Conservation (phyloP, 768 basidiomycete genomes). For the Pleurotus pulmonarius region DNA sequence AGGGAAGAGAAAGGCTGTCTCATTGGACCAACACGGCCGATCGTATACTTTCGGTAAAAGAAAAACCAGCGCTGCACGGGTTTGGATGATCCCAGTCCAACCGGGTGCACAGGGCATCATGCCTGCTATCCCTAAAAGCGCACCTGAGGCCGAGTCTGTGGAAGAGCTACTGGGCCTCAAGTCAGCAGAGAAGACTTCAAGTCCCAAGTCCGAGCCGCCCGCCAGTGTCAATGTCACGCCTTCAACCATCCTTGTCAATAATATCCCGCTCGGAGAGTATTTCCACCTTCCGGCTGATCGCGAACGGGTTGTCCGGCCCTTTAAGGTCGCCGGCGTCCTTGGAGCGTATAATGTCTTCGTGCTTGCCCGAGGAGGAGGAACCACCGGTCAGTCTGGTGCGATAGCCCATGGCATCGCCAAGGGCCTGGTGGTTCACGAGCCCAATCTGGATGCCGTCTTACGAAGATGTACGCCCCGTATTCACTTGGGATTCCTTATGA, state of each 20-base stretch:
- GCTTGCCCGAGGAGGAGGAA: constrained; percentile 81
- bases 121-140: not conserved
- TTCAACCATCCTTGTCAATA: constrained; percentile 81
- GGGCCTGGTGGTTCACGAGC: constrained; percentile 68
- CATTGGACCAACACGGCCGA: constrained; percentile 74
- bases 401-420: constrained; percentile 74
- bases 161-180: constrained; percentile 24
- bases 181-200: constrained; percentile 10
- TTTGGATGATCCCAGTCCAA: constrained; percentile 84
- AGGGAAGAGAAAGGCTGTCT: constrained; percentile 52
- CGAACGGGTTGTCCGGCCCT: constrained; percentile 76
- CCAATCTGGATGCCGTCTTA: constrained; percentile 61
- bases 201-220: constrained; percentile 9
- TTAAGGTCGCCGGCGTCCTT: constrained; percentile 78
- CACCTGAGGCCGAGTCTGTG: constrained; percentile 18
- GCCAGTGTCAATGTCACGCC: constrained; percentile 35
- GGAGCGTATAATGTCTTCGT: constrained; percentile 82
- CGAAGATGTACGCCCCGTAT: constrained; percentile 56
- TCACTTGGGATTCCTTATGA: not conserved
- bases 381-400: constrained; percentile 91
- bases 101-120: constrained; percentile 8
- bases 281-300: constrained; percentile 76
- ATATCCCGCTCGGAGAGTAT: constrained; percentile 71
- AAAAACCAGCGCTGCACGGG: constrained; percentile 87
- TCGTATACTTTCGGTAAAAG: constrained; percentile 84